A percentile compares a stretch with the other conserved stretches of the same genome.
Evolutionary conservation across 176 grass and related monocot genomes (phyloP).

Genomic region (Saccharum spontaneum): DNA sequence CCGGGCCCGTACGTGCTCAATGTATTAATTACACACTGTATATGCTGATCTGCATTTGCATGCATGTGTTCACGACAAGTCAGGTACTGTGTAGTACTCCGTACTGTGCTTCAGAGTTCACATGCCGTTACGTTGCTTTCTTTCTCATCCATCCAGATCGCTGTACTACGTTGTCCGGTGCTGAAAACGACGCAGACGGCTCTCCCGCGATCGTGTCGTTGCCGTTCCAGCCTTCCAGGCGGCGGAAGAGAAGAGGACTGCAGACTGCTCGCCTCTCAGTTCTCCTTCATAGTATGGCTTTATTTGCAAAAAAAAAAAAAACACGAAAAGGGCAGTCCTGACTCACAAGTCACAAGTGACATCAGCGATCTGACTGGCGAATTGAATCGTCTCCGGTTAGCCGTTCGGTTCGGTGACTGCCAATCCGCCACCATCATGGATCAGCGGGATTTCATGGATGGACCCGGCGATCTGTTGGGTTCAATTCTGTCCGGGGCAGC

Average conservation of each 20-base stretch:
- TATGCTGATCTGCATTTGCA: too few relatives aligned
- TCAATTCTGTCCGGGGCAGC: background rate
- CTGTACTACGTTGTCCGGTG: too few relatives aligned
- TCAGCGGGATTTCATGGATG: background rate
- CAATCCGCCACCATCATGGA: background rate
- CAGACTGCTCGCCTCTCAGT: background rate
- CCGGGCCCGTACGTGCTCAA: too few relatives aligned
- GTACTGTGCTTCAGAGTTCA: too few relatives aligned
- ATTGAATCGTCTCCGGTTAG: background rate
- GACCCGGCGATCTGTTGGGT: background rate
- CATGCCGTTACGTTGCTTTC: too few relatives aligned
- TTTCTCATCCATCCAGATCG: too few relatives aligned
- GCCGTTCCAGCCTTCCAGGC: background rate
- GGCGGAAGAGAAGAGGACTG: background rate
- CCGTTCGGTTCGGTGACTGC: constrained; percentile 8
- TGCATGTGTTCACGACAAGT: too few relatives aligned
- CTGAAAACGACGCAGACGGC: background rate
- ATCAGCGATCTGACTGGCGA: background rate
- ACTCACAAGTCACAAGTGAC: background rate
- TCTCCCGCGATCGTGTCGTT: background rate
- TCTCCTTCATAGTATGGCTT: too few relatives aligned
- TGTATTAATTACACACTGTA: too few relatives aligned
- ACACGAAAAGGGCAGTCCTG: background rate
- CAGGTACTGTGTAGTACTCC: too few relatives aligned
- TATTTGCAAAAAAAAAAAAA: background rate